Conservation (phyloP, 2,329 filamentous ascomycete genomes). For the Pestalotiopsis sp. region DNA sequence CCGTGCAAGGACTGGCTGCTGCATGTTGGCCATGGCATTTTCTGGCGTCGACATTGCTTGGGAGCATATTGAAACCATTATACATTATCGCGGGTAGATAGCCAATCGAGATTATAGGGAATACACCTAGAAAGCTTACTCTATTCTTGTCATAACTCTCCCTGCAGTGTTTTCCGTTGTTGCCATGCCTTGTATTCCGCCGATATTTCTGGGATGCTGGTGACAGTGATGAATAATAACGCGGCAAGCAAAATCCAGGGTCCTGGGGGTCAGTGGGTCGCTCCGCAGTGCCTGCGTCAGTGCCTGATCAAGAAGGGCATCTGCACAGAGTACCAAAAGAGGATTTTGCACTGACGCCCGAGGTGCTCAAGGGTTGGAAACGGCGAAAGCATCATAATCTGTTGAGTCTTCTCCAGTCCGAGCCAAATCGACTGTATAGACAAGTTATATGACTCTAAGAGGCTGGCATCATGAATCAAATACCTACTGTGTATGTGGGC, state of each 20-base stretch:
- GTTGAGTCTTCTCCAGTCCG: too few relatives aligned
- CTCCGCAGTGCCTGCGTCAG: background rate
- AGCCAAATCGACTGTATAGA: too few relatives aligned
- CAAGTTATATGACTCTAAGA: too few relatives aligned
- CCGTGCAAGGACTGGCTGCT: background rate
- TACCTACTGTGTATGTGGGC: too few relatives aligned
- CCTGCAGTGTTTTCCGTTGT: background rate
- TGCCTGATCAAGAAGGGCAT: background rate
- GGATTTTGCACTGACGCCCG: background rate
- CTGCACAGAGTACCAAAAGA: background rate
- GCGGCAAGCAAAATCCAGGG: background rate
- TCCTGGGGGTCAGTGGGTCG: background rate
- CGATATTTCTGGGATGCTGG: background rate
- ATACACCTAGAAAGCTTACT: background rate
- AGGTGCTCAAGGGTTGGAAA: background rate
- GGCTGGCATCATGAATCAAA: too few relatives aligned
- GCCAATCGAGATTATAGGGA: background rate
- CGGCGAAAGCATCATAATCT: background rate
- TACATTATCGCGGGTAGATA: background rate
- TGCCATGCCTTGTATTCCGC: background rate
- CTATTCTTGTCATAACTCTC: background rate
- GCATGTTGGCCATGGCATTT: conserved; percentile 3
- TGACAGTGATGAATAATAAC: background rate
- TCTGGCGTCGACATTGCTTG: background rate
- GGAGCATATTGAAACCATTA: background rate